Evolutionary conservation across 2,329 filamentous ascomycete species (phyloP), one percentile per base, ranked within the genome.

Genomic region (Helicocarpus griseus): DNA sequence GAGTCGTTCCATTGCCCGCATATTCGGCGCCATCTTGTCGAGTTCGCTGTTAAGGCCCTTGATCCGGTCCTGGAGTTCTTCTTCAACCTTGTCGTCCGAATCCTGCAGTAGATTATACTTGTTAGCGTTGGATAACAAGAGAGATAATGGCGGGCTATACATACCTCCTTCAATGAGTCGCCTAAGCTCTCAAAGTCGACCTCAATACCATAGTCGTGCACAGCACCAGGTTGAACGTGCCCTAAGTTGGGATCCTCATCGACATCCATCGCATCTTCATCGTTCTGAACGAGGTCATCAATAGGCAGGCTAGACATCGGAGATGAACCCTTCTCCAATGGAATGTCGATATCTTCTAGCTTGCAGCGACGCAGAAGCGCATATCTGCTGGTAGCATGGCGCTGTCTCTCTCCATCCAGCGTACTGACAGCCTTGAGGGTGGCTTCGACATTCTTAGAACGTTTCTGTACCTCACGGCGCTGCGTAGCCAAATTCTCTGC

Each of bases 11-110:
- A 90, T 89, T 7, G 91, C 93, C 61, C 91, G 88, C 82, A 95
- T 94, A 68, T 98, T 97, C 24, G 93, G 93, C 55, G 93, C 90
- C 69, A 97, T 84, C 70, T 95, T 95, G 65, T 95, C 89, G 19
- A 98, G 80, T 60, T 95, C 87, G 29, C 78, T 74, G 41, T 83
- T 83, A 8, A 98, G 77, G 26, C 78, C 77, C 19, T 79, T 76
- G 57, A 98, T 89, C 61, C 83, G 85, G 50, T 95, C 87, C 49
- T 86, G 80, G 1, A 98, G 77, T 53, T 79, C 77, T 43, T 87
- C 81, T 63, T 96, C 91, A 22, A 85, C 72, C 54, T 82, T 81
- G 17, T 83, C 76, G 51, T 86, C 83, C 49, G 83, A 77, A 54
- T 83, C 80, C 82, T 90, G 39, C 7, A 55, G 1, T 22, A 19